A percentile compares a stretch with the other conserved stretches of the same genome.
phyloP scores from a whole-genome alignment of 345 rosid genomes.

The Chamaenerion angustifolium region DNA sequence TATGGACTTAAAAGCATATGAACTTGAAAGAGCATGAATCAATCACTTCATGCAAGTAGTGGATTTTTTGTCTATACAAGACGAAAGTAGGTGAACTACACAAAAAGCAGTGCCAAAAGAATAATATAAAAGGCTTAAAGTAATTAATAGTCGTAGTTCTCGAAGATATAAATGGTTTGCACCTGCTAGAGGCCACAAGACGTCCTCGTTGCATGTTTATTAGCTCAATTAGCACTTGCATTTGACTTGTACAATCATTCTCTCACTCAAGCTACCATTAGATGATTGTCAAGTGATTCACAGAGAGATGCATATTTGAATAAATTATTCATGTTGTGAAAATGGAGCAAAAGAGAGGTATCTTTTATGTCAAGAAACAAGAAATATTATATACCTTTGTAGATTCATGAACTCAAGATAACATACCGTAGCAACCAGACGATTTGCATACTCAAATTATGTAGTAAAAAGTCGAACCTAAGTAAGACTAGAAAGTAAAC shows the following conservation, averaged over 20 bases:
- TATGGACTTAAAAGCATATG: too few species aligned
- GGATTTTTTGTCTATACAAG: too few species aligned
- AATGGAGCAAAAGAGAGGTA: not conserved
- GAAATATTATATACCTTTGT: too few species aligned
- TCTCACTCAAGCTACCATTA: slow-evolving; percentile 89
- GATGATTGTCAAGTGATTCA: too few species aligned
- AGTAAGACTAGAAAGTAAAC: slow-evolving; percentile 1
- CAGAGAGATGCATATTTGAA: not conserved
- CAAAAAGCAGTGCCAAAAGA: too few species aligned
- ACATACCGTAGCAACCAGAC: slow-evolving; percentile 60
- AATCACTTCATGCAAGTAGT: too few species aligned
- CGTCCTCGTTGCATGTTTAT: slow-evolving; percentile 59
- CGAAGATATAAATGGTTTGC: too few species aligned
- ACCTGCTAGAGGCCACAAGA: slow-evolving; percentile 79
- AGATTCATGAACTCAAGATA: not conserved
- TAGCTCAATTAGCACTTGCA: slow-evolving; percentile 76
- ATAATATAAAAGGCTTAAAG: too few species aligned
- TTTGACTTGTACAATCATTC: slow-evolving; percentile 59
- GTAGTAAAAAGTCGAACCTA: slow-evolving; percentile 73
- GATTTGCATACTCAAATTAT: slow-evolving; percentile 70
- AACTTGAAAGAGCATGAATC: too few species aligned
- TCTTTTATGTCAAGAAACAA: too few species aligned
- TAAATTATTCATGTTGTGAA: not conserved
- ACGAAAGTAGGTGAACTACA: too few species aligned
- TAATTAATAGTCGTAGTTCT: too few species aligned